Percentiles rank a stretch among this genome's conserved stretches.
Conservation (phyloP, 495 filamentous ascomycete genomes). For the Penicillium silybi region DNA sequence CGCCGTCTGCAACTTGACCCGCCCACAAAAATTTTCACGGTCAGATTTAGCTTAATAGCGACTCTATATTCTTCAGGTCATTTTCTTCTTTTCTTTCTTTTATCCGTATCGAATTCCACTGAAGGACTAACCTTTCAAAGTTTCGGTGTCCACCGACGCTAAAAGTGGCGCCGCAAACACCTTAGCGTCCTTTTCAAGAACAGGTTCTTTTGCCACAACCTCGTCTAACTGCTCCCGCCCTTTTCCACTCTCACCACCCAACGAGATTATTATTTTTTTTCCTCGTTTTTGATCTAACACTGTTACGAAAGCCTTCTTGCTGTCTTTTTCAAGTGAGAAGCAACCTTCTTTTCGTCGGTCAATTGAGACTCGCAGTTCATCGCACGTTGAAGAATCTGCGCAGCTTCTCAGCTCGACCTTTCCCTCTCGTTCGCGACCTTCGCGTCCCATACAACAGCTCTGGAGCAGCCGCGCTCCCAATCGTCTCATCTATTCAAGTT, state of each 20-base stretch:
- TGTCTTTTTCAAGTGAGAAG: not conserved
- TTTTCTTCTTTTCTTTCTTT: not conserved
- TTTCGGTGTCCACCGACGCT: not conserved
- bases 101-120: conserved; percentile 4
- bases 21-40: conserved; percentile 25
- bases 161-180: not conserved
- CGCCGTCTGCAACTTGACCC: conserved; percentile 7
- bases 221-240: not conserved
- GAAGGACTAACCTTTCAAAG: not conserved
- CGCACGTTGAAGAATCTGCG: conserved; percentile 10
- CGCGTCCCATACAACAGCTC: conserved; percentile 17
- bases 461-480: conserved; percentile 38
- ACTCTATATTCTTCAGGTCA: not conserved
- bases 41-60: not conserved
- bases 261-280: not conserved
- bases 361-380: not conserved
- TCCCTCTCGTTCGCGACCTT: conserved; percentile 11
- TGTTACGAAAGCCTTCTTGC: not conserved
- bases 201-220: not conserved
- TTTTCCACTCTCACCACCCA: not conserved
- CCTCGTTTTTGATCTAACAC: not conserved
- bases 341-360: not conserved
- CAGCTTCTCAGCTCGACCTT: conserved; percentile 4
- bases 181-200: not conserved
- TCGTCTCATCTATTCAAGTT: conserved; percentile 75